Base-by-base conservation (phyloP, 2,329 filamentous ascomycete species). In the Xylaria sp. region DNA sequence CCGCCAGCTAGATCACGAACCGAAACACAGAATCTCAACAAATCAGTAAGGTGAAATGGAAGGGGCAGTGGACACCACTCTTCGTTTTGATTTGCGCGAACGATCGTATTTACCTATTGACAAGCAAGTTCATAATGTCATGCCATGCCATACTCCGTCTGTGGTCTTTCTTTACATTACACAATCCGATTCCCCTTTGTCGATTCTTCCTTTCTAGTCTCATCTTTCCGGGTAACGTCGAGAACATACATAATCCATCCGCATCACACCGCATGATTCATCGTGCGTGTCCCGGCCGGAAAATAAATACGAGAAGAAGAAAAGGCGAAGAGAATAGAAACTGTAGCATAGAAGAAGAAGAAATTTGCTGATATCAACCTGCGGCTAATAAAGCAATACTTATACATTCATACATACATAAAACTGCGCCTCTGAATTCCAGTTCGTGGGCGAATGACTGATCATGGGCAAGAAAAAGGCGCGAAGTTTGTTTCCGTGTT, bases 361-460 rank as follows among this genome's bases (percentile, higher is more conserved):
- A 55, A 34, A 34, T 23, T 58, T 55, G 48, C 34, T 56, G 46
- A 10, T 28, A 20, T 46, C 52, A 59, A 50, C 66, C 50, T 58
- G 48, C 36, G 32, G 43, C 46, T 45, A 50, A 63, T 13, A 53
- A 39, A n/a, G 60, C 34, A 41, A 46, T 65, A 52, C 12, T 68
- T 52, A 61, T 68, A 68, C 60, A 66, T 59, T 50, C 59, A 63
- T 60, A 66, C 50, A 53, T 64, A 61, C 56, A 58, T 63, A 57
- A 32, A 30, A 30, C 15, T 8, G 28, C 48, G 13, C 28, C 48
- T 34, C 39, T 45, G 13, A 23, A 13, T 13, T 48, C 55, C 39
- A 46, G 18, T 52, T 45, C 15, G n/a, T 9, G 3, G 39, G n/a
- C 18, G 36, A n/a, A 39, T 23, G n/a, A 23, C 46, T 4, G 39